A percentile compares a stretch with the other conserved stretches of the same genome.
Conservation (phyloP, 352 stramenopile genomes). For the Saprolegnia diclina region DNA sequence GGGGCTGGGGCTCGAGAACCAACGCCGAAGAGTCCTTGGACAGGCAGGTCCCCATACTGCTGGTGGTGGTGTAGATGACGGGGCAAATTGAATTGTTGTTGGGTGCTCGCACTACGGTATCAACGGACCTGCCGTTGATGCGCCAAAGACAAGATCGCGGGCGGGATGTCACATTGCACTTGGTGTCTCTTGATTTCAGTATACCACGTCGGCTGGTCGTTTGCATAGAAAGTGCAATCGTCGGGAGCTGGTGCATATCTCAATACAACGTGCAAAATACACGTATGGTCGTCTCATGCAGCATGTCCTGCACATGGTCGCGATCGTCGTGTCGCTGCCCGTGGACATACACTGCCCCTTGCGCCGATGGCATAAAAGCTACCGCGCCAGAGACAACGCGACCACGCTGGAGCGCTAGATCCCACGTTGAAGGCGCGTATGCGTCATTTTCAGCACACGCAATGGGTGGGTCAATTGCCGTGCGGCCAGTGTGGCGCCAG, state of each 20-base stretch:
- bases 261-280: neutral
- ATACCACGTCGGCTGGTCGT: neutral
- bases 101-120: neutral
- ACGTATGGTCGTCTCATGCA: neutral
- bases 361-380: conserved; percentile 4
- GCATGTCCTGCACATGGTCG: neutral
- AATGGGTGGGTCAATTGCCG: too few species aligned
- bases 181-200: neutral
- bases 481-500: too few species aligned
- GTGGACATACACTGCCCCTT: conserved; percentile 1
- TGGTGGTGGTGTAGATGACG: neutral
- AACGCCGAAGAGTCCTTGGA: conserved; percentile 7
- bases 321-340: neutral
- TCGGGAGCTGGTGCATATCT: neutral
- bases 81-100: conserved; percentile 20
- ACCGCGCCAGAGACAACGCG: conserved; percentile 8
- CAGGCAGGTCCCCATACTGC: conserved; percentile 2
- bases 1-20: neutral
- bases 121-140: neutral
- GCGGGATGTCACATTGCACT: neutral
- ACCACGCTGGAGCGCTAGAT: neutral
- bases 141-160: neutral
- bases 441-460: too few species aligned
- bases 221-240: conserved; percentile 7
- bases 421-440: too few species aligned